A percentile compares a stretch with the other conserved stretches of the same genome.
These are phyloP conservation scores for Beauveria sp. DNA, from an alignment of 2,329 filamentous ascomycete genomes.

Conservation along the genomic window DNA sequence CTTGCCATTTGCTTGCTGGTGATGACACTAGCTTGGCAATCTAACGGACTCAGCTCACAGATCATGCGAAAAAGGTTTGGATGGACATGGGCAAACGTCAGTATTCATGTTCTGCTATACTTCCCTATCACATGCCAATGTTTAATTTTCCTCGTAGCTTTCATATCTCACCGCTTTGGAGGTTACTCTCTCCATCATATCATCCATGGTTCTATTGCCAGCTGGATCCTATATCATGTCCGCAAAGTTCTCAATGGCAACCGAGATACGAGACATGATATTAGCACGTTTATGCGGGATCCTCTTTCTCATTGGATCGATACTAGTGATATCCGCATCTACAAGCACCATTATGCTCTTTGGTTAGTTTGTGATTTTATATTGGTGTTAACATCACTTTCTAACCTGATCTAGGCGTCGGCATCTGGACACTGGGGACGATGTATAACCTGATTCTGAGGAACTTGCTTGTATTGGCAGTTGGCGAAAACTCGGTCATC, in stretches of 20 bases:
- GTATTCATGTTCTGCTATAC: neutral
- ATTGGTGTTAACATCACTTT: neutral
- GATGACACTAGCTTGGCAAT: neutral
- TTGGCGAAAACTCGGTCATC: neutral
- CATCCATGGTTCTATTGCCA: neutral
- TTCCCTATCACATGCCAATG: neutral
- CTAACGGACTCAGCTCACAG: neutral
- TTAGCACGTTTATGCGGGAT: neutral
- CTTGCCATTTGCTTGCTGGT: neutral
- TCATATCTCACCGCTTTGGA: neutral
- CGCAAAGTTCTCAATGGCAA: neutral
- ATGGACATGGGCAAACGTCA: conserved; percentile 1
- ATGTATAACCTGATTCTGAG: neutral
- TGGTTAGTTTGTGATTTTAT: neutral
- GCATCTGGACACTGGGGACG: neutral
- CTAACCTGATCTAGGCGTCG: neutral
- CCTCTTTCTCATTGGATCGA: neutral
- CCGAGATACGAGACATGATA: neutral
- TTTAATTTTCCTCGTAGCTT: neutral
- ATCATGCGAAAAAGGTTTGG: conserved; percentile 3
- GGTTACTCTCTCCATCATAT: neutral
- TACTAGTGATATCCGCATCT: neutral
- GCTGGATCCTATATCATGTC: neutral
- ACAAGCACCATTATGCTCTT: neutral
- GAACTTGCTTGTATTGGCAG: neutral